phyloP scores from a whole-genome alignment of 1,284 basidiomycete species.

The Ustilago crameri region DNA sequence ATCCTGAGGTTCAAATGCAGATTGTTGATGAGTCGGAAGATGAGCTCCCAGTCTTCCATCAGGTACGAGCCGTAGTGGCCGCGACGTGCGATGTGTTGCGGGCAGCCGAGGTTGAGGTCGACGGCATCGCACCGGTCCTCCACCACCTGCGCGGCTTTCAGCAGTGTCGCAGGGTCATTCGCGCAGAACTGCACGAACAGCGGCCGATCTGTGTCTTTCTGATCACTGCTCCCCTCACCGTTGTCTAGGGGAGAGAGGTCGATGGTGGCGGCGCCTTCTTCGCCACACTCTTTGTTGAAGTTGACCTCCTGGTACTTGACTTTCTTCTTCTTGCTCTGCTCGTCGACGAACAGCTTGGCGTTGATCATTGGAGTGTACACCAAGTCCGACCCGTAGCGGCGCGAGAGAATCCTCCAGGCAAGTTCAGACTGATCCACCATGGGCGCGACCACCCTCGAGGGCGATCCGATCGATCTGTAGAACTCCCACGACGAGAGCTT shows the following conservation, averaged over 20 bases:
- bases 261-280: conserved; percentile 50
- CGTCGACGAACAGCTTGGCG: conserved; percentile 80
- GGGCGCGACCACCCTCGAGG: conserved; percentile 89
- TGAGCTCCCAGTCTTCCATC: conserved; percentile 91
- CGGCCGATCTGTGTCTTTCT: conserved; percentile 77
- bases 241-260: too few relatives aligned
- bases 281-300: conserved; percentile 51
- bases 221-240: too few relatives aligned
- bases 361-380: conserved; percentile 98
- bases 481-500: conserved; percentile 85
- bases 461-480: conserved; percentile 82
- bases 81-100: conserved; percentile 89
- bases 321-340: conserved; percentile 44
- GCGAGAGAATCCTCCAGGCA: conserved; percentile 84
- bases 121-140: conserved; percentile 77
- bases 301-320: conserved; percentile 42
- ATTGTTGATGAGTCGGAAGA: conserved; percentile 62
- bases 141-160: conserved; percentile 57
- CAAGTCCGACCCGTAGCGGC: conserved; percentile 83
- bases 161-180: conserved; percentile 82
- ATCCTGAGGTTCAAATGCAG: conserved; percentile 81
- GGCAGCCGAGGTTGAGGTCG: conserved; percentile 90
- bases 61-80: conserved; percentile 91
- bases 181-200: conserved; percentile 92
- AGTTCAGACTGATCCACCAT: conserved; percentile 99